phyloP scores from a whole-genome alignment of 805 yeast species.

The Schwanniomyces occidentalis region DNA sequence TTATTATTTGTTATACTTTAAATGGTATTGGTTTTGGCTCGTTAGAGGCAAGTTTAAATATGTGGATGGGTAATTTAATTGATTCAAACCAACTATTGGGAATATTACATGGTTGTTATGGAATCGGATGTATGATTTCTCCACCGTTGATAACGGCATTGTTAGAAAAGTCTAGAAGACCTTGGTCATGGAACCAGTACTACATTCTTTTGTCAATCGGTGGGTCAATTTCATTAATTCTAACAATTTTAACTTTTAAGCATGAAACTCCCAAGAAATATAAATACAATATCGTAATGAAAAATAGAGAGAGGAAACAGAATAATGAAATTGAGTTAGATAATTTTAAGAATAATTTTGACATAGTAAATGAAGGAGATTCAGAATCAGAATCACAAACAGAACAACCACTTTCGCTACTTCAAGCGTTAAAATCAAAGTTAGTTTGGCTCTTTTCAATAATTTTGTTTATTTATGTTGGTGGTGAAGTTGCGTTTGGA shows the following conservation, averaged over 20 bases:
- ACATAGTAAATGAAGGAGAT: constrained; percentile 2
- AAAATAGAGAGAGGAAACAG: constrained; percentile 9
- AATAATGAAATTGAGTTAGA: constrained; percentile 15
- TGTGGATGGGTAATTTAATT: constrained; percentile 50
- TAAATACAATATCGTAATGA: constrained; percentile 23
- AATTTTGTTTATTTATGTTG: constrained; percentile 49
- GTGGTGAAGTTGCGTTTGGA: constrained; percentile 55
- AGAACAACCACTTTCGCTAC: constrained; percentile 19
- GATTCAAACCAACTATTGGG: constrained; percentile 54
- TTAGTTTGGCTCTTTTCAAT: constrained; percentile 42
- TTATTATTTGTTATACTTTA: constrained; percentile 39
- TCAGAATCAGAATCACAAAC: constrained; percentile 1
- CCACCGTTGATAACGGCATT: constrained; percentile 47
- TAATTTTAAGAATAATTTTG: constrained; percentile 9
- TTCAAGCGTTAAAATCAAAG: constrained; percentile 34
- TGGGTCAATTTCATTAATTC: constrained; percentile 21
- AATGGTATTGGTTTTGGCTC: constrained; percentile 59
- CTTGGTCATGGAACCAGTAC: constrained; percentile 51
- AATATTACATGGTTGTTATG: constrained; percentile 52
- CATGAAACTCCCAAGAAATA: constrained; percentile 49
- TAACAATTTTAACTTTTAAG: constrained; percentile 29
- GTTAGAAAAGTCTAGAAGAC: constrained; percentile 33
- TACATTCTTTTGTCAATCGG: constrained; percentile 37
- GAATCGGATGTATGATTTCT: constrained; percentile 53
- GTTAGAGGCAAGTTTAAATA: constrained; percentile 55